Percentiles rank a stretch among this genome's conserved stretches.
Evolutionary conservation across 2,329 filamentous ascomycete genomes (phyloP).

Genomic region (Aspergillus sp.): DNA sequence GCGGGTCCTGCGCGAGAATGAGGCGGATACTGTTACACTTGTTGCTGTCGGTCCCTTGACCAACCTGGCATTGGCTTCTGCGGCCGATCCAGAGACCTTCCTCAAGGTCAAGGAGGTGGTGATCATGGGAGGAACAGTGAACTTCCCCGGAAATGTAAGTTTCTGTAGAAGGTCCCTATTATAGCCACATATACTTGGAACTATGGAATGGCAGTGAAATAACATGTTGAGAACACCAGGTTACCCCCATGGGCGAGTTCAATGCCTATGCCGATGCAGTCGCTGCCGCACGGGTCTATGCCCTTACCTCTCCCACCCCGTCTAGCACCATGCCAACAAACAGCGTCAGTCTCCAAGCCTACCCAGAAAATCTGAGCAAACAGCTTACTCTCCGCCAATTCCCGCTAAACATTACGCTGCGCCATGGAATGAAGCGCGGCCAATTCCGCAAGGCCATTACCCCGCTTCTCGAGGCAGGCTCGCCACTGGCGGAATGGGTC

Average conservation of each 20-base stretch:
- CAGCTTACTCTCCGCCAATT: constrained; percentile 65
- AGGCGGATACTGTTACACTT: constrained; percentile 80
- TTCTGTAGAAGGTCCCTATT: not conserved
- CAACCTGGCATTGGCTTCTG: constrained; percentile 85
- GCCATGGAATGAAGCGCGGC: constrained; percentile 60
- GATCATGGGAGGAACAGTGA: constrained; percentile 88
- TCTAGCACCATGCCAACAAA: constrained; percentile 74
- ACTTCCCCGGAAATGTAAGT: constrained; percentile 73
- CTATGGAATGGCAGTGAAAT: too few relatives aligned
- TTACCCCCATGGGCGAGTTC: constrained; percentile 83
- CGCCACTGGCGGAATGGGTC: constrained; percentile 70
- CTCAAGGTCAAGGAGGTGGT: constrained; percentile 84
- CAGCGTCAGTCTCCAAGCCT: constrained; percentile 48
- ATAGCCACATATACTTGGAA: not conserved
- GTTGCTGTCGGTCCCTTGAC: constrained; percentile 86
- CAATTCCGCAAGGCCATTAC: constrained; percentile 56
- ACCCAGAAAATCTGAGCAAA: constrained; percentile 60
- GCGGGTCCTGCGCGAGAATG: constrained; percentile 75
- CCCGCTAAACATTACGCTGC: constrained; percentile 71
- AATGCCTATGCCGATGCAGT: constrained; percentile 88
- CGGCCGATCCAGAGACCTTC: constrained; percentile 84
- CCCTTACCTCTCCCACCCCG: constrained; percentile 69
- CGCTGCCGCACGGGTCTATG: constrained; percentile 71
- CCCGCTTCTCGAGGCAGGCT: constrained; percentile 55
- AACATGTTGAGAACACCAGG: constrained; percentile 22